Evolutionary conservation across 1,284 basidiomycete genomes (phyloP).

Genomic region (Leccinum huronense): DNA sequence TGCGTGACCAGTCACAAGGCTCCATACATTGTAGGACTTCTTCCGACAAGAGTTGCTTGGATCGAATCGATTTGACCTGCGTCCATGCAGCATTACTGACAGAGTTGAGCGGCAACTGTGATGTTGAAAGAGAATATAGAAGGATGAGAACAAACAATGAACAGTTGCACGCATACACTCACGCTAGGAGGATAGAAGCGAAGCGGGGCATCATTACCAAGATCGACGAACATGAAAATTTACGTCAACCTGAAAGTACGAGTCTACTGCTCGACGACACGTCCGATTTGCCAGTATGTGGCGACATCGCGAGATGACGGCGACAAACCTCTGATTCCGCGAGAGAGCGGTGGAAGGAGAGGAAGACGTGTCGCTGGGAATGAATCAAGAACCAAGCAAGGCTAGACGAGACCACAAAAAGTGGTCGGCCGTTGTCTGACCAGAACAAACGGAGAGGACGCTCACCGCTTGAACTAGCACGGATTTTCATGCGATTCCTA

Average conservation of each 20-base stretch:
- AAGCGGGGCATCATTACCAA: neutral
- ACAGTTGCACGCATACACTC: neutral
- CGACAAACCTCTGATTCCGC: neutral
- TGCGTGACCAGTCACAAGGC: neutral
- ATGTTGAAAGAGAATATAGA: neutral
- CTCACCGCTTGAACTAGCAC: neutral
- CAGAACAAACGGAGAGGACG: neutral
- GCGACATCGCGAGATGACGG: neutral
- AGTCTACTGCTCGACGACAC: neutral
- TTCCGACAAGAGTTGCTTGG: neutral
- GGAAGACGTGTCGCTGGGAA: neutral
- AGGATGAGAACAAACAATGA: neutral
- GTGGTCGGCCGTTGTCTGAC: neutral
- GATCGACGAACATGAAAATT: neutral
- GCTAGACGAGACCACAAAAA: neutral
- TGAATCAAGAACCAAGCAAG: neutral
- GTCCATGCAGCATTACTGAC: neutral
- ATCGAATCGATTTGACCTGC: neutral
- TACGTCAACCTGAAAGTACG: neutral
- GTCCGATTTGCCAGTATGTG: neutral
- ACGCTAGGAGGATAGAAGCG: neutral
- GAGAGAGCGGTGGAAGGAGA: conserved; percentile 1
- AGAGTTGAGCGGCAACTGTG: neutral
- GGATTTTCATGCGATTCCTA: neutral
- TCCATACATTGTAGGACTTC: neutral